Conservation (phyloP, 1,284 basidiomycete species). For the Thelephora terrestris region DNA sequence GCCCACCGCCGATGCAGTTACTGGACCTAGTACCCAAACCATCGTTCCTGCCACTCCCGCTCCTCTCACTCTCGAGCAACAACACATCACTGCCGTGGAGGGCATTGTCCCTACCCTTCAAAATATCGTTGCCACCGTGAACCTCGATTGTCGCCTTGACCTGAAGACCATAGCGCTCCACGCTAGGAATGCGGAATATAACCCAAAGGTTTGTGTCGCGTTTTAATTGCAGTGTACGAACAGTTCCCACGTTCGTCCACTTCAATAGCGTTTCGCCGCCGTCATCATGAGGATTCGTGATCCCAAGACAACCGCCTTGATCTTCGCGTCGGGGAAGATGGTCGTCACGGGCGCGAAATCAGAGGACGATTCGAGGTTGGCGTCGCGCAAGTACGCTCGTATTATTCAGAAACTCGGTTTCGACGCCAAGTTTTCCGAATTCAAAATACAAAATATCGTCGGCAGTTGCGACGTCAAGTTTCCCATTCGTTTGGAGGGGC, state of each 20-base stretch:
- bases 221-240: conserved; percentile 44
- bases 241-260: conserved; percentile 43
- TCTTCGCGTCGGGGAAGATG: conserved; percentile 99
- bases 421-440: conserved; percentile 98
- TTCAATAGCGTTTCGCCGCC: conserved; percentile 92
- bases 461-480: conserved; percentile 99
- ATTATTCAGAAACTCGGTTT: conserved; percentile 99
- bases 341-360: conserved; percentile 99
- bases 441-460: conserved; percentile 99
- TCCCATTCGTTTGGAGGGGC: conserved; percentile 95
- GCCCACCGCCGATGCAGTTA: conserved; percentile 21
- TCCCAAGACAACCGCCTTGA: conserved; percentile 98
- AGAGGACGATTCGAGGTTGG: conserved; percentile 95
- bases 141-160: conserved; percentile 93
- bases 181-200: conserved; percentile 98
- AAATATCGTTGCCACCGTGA: conserved; percentile 99
- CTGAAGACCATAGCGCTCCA: conserved; percentile 98
- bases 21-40: conserved; percentile 43
- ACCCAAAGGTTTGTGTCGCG: conserved; percentile 88
- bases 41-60: conserved; percentile 49
- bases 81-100: conserved; percentile 89
- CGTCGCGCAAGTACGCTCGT: conserved; percentile 97
- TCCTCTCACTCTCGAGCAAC: conserved; percentile 74
- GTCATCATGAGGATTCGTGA: conserved; percentile 99
- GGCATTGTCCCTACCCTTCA: conserved; percentile 92